A percentile compares a stretch with the other conserved stretches of the same genome.
Conservation (phyloP, 1,139 yeast species). For the Candida neerlandica region DNA sequence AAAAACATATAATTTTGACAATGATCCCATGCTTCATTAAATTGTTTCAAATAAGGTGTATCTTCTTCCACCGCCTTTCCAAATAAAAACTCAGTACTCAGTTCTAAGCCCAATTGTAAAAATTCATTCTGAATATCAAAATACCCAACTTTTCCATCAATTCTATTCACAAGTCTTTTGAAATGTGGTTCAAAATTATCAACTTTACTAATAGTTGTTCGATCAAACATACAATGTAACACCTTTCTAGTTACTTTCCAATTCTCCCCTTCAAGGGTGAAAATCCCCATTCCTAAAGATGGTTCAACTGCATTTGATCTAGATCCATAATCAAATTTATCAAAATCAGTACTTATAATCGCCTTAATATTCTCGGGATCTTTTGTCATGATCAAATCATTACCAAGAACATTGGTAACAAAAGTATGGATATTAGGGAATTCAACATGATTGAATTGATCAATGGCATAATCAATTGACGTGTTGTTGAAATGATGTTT, state of each 20-base stretch:
- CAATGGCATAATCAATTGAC: background rate
- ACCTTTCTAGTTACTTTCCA: slow-evolving; percentile 59
- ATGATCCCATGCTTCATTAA: slow-evolving; percentile 31
- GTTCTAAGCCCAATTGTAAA: slow-evolving; percentile 40
- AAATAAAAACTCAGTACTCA: slow-evolving; percentile 45
- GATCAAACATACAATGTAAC: slow-evolving; percentile 56
- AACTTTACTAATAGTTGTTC: slow-evolving; percentile 53
- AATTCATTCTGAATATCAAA: slow-evolving; percentile 42
- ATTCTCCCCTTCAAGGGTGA: slow-evolving; percentile 54
- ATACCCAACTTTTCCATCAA: slow-evolving; percentile 25
- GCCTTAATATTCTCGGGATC: slow-evolving; percentile 40
- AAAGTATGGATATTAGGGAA: background rate
- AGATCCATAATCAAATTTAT: slow-evolving; percentile 49
- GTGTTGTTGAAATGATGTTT: background rate
- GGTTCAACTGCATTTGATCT: slow-evolving; percentile 44
- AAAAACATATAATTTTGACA: slow-evolving; percentile 33
- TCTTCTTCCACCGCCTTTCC: slow-evolving; percentile 30
- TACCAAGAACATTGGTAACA: slow-evolving; percentile 19
- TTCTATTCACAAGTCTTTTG: slow-evolving; percentile 34
- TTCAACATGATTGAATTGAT: background rate
- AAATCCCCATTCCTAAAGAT: slow-evolving; percentile 55
- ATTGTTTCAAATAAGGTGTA: slow-evolving; percentile 26
- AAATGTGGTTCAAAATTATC: slow-evolving; percentile 46
- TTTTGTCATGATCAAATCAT: slow-evolving; percentile 19
- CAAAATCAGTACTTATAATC: slow-evolving; percentile 42